Conservation (phyloP, 2,329 filamentous ascomycete species). For the Colletotrichum caudatum region DNA sequence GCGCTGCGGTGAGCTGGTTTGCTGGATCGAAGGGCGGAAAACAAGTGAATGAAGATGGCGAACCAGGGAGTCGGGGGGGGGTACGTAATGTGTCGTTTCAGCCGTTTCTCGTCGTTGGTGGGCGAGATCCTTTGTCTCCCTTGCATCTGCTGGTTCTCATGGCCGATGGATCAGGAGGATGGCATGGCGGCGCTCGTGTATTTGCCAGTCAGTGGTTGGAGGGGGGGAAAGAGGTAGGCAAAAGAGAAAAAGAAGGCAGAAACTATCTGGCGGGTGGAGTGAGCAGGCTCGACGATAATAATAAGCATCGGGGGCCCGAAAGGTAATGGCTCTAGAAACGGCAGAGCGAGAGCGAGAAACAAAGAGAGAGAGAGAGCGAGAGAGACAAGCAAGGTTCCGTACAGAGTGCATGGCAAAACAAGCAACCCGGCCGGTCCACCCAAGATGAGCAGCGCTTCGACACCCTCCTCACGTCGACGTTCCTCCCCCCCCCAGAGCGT, state of each 20-base stretch:
- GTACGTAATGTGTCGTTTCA: conserved; percentile 18
- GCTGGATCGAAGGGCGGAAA: neutral
- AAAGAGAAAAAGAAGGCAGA: conserved; percentile 15
- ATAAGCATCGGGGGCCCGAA: conserved; percentile 33
- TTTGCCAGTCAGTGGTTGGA: conserved; percentile 30
- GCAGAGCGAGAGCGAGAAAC: neutral
- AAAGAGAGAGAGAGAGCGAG: too few relatives aligned
- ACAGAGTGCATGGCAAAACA: conserved; percentile 21
- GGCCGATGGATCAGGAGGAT: conserved; percentile 41
- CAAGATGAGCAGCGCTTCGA: conserved; percentile 26
- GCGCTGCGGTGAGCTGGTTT: neutral
- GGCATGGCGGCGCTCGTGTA: conserved; percentile 45
- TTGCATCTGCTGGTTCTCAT: conserved; percentile 42
- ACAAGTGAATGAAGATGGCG: neutral
- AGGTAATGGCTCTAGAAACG: conserved; percentile 16
- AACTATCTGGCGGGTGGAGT: conserved; percentile 29
- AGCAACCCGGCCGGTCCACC: neutral
- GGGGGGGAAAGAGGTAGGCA: conserved; percentile 17
- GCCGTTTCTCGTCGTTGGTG: conserved; percentile 37
- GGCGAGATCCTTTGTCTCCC: conserved; percentile 40
- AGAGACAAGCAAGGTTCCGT: neutral
- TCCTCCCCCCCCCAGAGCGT: neutral
- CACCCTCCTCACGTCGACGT: conserved; percentile 13
- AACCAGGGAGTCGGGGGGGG: neutral
- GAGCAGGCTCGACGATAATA: conserved; percentile 30